phyloP scores from a whole-genome alignment of 345 rosid species.

The Salix caprea region DNA sequence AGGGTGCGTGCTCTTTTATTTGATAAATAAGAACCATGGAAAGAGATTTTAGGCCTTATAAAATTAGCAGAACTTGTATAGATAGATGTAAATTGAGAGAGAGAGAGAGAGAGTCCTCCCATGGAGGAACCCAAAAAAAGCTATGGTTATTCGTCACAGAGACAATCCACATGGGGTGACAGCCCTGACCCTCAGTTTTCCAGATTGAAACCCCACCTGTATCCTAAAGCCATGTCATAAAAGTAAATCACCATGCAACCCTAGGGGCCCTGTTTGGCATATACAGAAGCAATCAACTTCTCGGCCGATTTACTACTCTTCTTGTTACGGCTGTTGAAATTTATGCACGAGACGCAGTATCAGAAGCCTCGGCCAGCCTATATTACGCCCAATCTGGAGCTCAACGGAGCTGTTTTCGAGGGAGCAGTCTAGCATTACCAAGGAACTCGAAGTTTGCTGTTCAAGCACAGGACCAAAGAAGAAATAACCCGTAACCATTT shows the following conservation, averaged over 20 bases:
- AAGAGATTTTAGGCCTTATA: conserved; percentile 6
- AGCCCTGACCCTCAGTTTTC: conserved; percentile 5
- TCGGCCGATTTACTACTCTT: not conserved
- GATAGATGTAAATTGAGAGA: not conserved
- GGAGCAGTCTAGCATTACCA: not conserved
- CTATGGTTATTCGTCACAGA: conserved; percentile 4
- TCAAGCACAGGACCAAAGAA: not conserved
- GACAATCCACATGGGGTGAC: conserved; percentile 37
- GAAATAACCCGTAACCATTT: not conserved
- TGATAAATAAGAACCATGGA: conserved; percentile 10
- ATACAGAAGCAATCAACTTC: not conserved
- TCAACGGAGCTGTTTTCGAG: not conserved
- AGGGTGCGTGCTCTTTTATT: conserved; percentile 3
- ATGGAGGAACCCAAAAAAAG: conserved; percentile 26
- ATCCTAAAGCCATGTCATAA: not conserved
- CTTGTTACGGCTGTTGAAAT: not conserved
- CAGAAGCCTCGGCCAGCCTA: not conserved
- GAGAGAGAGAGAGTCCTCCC: conserved; percentile 17
- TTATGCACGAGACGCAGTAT: not conserved
- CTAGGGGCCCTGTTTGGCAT: not conserved
- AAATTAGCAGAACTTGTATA: not conserved
- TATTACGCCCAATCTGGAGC: not conserved
- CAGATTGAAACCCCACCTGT: conserved; percentile 20
- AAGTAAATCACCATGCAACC: not conserved
- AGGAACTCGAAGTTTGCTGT: not conserved